Evolutionary conservation across 2,329 filamentous ascomycete species (phyloP), one percentile per base, ranked within the genome.

Genomic region (Trichoderma atroviride): DNA sequence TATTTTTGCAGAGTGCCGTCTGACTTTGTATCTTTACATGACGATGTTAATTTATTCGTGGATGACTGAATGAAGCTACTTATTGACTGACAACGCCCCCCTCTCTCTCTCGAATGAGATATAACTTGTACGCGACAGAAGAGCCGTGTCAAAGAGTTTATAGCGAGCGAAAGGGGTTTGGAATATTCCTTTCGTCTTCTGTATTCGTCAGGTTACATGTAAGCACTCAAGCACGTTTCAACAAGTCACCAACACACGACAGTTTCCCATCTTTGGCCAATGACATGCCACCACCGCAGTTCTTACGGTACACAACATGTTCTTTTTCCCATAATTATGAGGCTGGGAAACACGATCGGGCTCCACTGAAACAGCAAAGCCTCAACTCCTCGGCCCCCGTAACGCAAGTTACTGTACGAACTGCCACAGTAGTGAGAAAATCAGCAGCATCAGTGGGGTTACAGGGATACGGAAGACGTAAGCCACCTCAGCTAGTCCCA

Each of bases 401-500:
- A 16, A 16, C 37, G 5, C 37, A 22, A 47, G n/a, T n/a, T 47
- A 33, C 33, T 35, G 33, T 35, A 50, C 47, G 47, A 24, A 50
- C n/a, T 24, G 47, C 11, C n/a, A n/a, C n/a, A n/a, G n/a, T 50
- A 50, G 47, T 50, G 22, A 40, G 19, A 55, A 33, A 27, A 43
- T 13, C 56, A 59, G 35, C 35, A 19, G 37, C n/a, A 58, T 24
- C 22, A 33, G 35, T 33, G 56, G 35, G 33, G 33, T 33, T 43
- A 47, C 35, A 60, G 60, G 50, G 59, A 22, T 43, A 27, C 27
- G 3, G 7, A 40, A 7, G 43, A 19, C 14, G 40, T 58, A 66
- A 66, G 63, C 63, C 63, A 52, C 63, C 57, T 50, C 37, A 58
- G 47, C 47, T 64, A 64, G 61, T 43, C 50, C 47, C 61, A 64